Conservation (phyloP, 2,329 filamentous ascomycete species). For the Tympanopsis confertula region DNA sequence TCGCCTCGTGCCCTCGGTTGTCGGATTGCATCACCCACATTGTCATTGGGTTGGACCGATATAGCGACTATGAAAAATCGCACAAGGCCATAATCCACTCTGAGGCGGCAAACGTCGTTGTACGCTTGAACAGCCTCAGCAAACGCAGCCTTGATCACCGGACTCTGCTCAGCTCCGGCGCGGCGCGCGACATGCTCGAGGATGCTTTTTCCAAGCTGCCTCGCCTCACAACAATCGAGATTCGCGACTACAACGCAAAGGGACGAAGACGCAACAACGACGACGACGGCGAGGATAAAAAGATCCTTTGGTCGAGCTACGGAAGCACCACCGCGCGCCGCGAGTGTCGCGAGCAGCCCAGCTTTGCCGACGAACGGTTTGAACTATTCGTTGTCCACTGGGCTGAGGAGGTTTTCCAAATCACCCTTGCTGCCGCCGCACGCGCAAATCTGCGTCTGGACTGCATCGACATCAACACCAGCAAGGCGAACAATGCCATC, state of each 20-base stretch:
- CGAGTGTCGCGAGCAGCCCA: conserved; percentile 17
- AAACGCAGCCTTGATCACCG: conserved; percentile 17
- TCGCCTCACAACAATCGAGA: conserved; percentile 41
- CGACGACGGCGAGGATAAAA: conserved; percentile 6
- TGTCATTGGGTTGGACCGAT: not conserved
- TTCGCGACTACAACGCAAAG: conserved; percentile 44
- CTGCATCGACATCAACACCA: conserved; percentile 35
- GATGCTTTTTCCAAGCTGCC: conserved; percentile 41
- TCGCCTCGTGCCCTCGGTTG: conserved; percentile 4
- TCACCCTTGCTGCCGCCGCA: conserved; percentile 28
- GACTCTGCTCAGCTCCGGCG: conserved; percentile 25
- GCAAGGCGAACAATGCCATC: conserved; percentile 15
- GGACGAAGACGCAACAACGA: conserved; percentile 35
- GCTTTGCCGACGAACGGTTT: conserved; percentile 2
- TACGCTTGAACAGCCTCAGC: conserved; percentile 12
- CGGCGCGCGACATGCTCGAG: conserved; percentile 38
- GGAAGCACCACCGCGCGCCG: conserved; percentile 26
- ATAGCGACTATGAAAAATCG: conserved; percentile 6
- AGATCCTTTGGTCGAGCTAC: conserved; percentile 39
- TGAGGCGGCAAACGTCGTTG: conserved; percentile 11
- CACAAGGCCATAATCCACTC: conserved; percentile 14
- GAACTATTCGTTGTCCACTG: conserved; percentile 8
- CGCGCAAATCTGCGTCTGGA: conserved; percentile 21
- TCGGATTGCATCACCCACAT: not conserved
- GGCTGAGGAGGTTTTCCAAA: conserved; percentile 22